phyloP scores from a whole-genome alignment of 1,284 basidiomycete genomes.

The Wallemia ichthyophaga region DNA sequence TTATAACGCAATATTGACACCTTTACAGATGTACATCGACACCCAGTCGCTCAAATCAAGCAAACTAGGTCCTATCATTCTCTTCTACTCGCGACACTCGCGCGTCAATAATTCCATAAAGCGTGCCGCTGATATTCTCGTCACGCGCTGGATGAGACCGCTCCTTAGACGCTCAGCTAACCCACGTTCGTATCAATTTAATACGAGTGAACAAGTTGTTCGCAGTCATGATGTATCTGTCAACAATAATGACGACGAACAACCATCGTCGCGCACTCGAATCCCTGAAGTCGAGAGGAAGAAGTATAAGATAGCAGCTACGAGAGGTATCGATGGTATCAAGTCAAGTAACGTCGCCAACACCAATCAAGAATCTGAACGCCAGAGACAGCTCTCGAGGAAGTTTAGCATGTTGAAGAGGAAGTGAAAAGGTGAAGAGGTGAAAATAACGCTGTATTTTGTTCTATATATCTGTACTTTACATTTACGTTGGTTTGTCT shows the following conservation, averaged over 20 bases:
- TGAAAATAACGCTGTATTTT: background rate
- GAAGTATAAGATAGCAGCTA: background rate
- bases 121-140: constrained; percentile 53
- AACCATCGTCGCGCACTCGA: background rate
- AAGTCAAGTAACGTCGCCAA: background rate
- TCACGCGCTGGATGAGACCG: constrained; percentile 68
- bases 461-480: background rate
- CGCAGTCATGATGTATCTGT: background rate
- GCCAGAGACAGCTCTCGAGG: background rate
- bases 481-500: background rate
- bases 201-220: background rate
- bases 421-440: background rate
- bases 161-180: constrained; percentile 61
- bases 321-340: background rate
- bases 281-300: background rate
- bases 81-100: constrained; percentile 76
- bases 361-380: background rate
- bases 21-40: constrained; percentile 60
- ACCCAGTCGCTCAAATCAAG: constrained; percentile 70
- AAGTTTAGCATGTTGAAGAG: background rate
- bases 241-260: background rate
- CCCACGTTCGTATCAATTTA: background rate
- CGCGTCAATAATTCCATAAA: constrained; percentile 53
- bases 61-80: constrained; percentile 59
- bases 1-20: background rate